Conservation (phyloP, 495 filamentous ascomycete genomes). For the Hypomontagnella submonticulosa region DNA sequence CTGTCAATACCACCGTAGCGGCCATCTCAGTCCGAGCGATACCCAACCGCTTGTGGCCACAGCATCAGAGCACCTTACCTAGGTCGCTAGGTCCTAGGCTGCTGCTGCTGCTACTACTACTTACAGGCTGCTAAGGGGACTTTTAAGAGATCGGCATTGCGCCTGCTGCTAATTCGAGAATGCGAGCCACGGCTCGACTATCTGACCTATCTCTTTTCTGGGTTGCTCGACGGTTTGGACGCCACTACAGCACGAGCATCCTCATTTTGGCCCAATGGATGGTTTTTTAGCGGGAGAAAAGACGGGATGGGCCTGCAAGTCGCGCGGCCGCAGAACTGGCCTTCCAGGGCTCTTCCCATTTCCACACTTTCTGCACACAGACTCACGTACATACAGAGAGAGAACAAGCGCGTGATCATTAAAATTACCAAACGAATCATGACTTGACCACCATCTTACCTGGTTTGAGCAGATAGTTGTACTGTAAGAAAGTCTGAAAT, state of each 20-base stretch:
- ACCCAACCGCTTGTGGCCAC: constrained; percentile 22
- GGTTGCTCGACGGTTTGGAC: not conserved
- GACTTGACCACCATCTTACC: not conserved
- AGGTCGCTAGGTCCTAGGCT: not conserved
- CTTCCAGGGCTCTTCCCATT: not conserved
- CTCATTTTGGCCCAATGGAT: constrained; percentile 36
- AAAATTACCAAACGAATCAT: not conserved
- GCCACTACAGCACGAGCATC: constrained; percentile 22
- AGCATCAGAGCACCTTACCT: constrained; percentile 9
- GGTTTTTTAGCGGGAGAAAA: constrained; percentile 14
- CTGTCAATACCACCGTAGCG: constrained; percentile 17
- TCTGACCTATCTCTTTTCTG: constrained; percentile 41
- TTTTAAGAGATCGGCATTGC: constrained; percentile 31
- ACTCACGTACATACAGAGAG: not conserved
- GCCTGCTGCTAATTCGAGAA: constrained; percentile 26
- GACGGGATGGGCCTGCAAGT: constrained; percentile 21
- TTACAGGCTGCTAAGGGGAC: not conserved
- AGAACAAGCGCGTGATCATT: not conserved
- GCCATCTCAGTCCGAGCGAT: constrained; percentile 17
- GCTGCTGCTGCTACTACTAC: no score
- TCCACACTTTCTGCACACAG: constrained; percentile 5
- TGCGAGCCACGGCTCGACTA: constrained; percentile 31
- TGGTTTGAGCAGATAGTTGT: constrained; percentile 1
- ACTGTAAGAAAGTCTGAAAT: constrained; percentile 18
- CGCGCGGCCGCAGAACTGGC: constrained; percentile 34